phyloP scores from a whole-genome alignment of 257 asterid species.

The Jaltomata sinuosa region DNA sequence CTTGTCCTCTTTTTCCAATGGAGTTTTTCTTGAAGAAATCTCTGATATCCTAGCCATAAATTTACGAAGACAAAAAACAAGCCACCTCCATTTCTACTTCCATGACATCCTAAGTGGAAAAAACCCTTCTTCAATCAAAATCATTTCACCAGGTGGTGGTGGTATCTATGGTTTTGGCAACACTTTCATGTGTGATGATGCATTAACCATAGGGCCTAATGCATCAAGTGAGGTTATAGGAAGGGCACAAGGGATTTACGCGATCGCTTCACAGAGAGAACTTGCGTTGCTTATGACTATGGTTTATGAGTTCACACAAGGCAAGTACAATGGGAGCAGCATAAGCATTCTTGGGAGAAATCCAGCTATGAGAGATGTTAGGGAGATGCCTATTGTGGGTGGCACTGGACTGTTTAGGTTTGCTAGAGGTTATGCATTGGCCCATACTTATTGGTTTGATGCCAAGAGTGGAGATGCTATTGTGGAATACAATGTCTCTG shows the following conservation, averaged over 20 bases:
- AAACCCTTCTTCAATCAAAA: conserved; percentile 24
- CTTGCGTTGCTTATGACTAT: conserved; percentile 28
- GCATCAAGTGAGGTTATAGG: conserved; percentile 37
- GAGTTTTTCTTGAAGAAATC: conserved; percentile 21
- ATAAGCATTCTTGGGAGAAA: conserved; percentile 47
- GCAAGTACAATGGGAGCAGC: conserved; percentile 42
- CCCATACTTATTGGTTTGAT: conserved; percentile 19
- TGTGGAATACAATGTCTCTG: conserved; percentile 53
- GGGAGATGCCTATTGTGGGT: conserved; percentile 65
- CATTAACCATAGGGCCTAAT: conserved; percentile 33
- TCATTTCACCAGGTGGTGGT: conserved; percentile 13
- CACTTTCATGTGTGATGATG: conserved; percentile 36
- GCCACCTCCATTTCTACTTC: conserved; percentile 53
- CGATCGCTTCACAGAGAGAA: conserved; percentile 17
- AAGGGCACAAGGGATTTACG: conserved; percentile 47
- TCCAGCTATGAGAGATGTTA: conserved; percentile 17
- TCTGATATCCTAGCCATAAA: background rate
- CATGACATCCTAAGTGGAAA: conserved; percentile 42
- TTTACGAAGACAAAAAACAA: conserved; percentile 7
- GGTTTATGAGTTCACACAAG: conserved; percentile 25
- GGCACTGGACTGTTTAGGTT: conserved; percentile 49
- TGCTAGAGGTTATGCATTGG: conserved; percentile 51
- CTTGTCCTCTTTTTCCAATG: background rate
- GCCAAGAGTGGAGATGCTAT: conserved; percentile 38
- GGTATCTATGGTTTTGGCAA: conserved; percentile 22